These are phyloP conservation scores for Magnaporthiopsis incrustans DNA, from an alignment of 2,329 filamentous ascomycete genomes.

Conservation along the genomic window DNA sequence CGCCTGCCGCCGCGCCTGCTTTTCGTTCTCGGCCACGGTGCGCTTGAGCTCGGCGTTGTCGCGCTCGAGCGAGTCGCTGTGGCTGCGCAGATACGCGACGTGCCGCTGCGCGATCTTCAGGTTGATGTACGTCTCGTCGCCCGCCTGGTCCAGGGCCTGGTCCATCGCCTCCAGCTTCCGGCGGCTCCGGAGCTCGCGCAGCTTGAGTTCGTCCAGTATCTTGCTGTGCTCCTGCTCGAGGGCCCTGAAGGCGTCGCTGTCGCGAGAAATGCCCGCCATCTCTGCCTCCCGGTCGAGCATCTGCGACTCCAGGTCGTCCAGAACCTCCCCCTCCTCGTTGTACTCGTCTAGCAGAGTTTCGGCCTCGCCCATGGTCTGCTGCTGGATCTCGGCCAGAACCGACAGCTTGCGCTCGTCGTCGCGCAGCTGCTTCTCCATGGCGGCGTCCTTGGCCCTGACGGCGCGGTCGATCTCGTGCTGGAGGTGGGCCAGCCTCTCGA, in stretches of 20 bases:
- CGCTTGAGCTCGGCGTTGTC: background rate
- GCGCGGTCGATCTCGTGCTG: background rate
- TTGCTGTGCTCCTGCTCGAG: background rate
- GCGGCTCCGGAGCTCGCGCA: too few relatives aligned
- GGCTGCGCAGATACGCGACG: background rate
- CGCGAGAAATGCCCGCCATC: background rate
- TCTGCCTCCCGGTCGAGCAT: background rate
- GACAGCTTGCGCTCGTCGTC: background rate
- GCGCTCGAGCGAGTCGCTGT: background rate
- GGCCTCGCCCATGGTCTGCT: background rate
- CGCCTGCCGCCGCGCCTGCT: too few relatives aligned
- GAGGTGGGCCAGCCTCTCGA: background rate
- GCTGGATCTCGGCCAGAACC: background rate
- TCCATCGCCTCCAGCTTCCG: background rate
- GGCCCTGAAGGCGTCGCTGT: background rate
- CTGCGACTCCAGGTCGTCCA: background rate
- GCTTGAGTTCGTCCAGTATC: background rate
- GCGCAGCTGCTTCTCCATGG: background rate
- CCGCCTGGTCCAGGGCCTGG: background rate
- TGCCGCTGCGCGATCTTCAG: background rate
- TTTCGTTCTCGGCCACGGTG: background rate
- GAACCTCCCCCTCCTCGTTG: background rate
- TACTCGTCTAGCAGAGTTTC: background rate
- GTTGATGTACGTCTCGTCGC: background rate
- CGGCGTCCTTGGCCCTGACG: slow-evolving; percentile 5